phyloP scores from a whole-genome alignment of 78 protist species.

The Dictyostelium firmibasis region DNA sequence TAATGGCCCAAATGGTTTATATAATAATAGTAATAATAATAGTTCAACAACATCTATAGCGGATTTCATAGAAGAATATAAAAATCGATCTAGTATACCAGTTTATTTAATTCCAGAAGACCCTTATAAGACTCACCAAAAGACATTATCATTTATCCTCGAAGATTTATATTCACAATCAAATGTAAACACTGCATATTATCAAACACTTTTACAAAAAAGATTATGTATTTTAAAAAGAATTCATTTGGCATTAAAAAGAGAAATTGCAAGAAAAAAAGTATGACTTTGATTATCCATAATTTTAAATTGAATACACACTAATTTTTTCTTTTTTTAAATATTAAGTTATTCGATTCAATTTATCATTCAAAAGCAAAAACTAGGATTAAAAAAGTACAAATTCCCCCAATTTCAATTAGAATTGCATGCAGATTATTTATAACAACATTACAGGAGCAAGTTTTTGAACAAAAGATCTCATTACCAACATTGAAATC shows the following conservation, averaged over 20 bases:
- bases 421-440: conserved; percentile 79
- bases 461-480: conserved; percentile 53
- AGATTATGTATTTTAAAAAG: conserved; percentile 68
- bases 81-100: conserved; percentile 68
- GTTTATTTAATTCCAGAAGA: conserved; percentile 72
- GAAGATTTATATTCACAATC: conserved; percentile 75
- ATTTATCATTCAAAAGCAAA: conserved; percentile 76
- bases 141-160: conserved; percentile 18
- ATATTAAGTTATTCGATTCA: conserved; percentile 59
- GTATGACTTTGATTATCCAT: conserved; percentile 4
- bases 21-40: conserved; percentile 8
- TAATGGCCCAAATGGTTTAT: not conserved
- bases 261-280: conserved; percentile 80
- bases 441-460: conserved; percentile 71
- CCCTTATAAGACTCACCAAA: conserved; percentile 61
- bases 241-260: conserved; percentile 67
- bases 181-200: conserved; percentile 73
- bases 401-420: conserved; percentile 73
- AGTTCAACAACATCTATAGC: not conserved
- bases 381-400: conserved; percentile 63
- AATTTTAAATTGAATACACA: no score
- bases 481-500: conserved; percentile 70
- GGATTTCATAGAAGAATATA: conserved; percentile 42
- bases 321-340: no score
- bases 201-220: conserved; percentile 56